phyloP scores from a whole-genome alignment of 371 early-diverging fungal species.

The Rhizopus arrhizus region DNA sequence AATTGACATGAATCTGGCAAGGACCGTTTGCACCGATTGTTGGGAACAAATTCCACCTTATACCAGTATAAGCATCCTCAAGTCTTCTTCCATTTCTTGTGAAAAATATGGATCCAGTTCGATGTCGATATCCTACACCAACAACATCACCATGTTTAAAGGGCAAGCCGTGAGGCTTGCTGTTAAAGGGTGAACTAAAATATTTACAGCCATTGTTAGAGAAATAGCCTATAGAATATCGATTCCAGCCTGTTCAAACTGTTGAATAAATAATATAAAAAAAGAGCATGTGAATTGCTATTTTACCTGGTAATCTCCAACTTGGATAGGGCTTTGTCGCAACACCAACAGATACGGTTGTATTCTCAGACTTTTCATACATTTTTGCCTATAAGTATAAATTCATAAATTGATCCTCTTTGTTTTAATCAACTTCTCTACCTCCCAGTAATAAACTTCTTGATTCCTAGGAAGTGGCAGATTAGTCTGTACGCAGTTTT shows the following conservation, averaged over 20 bases:
- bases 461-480: slow-evolving; percentile 77
- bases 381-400: slow-evolving; percentile 60
- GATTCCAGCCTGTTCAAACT: slow-evolving; percentile 60
- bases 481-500: slow-evolving; percentile 80
- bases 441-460: slow-evolving; percentile 77
- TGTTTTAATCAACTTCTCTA: slow-evolving; percentile 25
- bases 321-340: slow-evolving; percentile 72
- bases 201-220: slow-evolving; percentile 66
- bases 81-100: slow-evolving; percentile 74
- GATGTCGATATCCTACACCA: slow-evolving; percentile 77
- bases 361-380: slow-evolving; percentile 66
- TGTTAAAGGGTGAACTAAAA: slow-evolving; percentile 69
- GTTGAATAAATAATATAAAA: slow-evolving; percentile 32
- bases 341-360: slow-evolving; percentile 66
- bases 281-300: background rate
- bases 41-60: slow-evolving; percentile 61
- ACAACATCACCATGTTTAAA: slow-evolving; percentile 75
- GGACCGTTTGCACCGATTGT: slow-evolving; percentile 69
- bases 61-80: slow-evolving; percentile 60
- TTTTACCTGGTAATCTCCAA: slow-evolving; percentile 68
- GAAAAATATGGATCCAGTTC: slow-evolving; percentile 75
- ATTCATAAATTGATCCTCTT: background rate
- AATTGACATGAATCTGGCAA: slow-evolving; percentile 63
- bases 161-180: slow-evolving; percentile 61
- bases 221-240: slow-evolving; percentile 74